These are phyloP conservation scores for bread wheat (Triticum aestivum) DNA, from an alignment of 176 grass and related monocot genomes.

Conservation along the genomic window DNA sequence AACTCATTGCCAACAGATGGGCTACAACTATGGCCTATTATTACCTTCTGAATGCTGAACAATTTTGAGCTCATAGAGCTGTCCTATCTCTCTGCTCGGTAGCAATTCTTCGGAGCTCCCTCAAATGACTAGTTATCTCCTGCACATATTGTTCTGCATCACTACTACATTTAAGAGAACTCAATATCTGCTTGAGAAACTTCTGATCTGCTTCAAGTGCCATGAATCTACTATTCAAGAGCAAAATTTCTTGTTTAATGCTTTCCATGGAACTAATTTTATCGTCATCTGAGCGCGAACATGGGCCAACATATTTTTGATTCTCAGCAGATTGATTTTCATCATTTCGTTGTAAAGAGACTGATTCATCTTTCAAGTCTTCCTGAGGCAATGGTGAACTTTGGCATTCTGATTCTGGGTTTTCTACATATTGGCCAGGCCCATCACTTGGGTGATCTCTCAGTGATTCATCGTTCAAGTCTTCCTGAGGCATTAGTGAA, in stretches of 20 bases:
- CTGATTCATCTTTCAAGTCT: not conserved
- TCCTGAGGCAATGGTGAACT: no score
- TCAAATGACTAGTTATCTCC: slow-evolving; percentile 62
- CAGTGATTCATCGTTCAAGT: not conserved
- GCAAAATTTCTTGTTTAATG: slow-evolving; percentile 47
- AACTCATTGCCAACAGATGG: not conserved
- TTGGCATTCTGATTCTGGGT: no score
- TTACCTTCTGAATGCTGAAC: slow-evolving; percentile 43
- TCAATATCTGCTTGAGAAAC: slow-evolving; percentile 58
- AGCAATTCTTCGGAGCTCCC: slow-evolving; percentile 52
- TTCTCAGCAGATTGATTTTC: slow-evolving; percentile 16
- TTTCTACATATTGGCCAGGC: no score
- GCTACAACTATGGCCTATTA: slow-evolving; percentile 5
- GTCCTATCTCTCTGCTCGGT: slow-evolving; percentile 38
- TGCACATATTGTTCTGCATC: slow-evolving; percentile 47
- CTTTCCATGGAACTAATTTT: slow-evolving; percentile 12
- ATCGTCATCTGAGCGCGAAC: slow-evolving; percentile 14
- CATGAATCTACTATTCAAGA: slow-evolving; percentile 51
- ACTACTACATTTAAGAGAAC: slow-evolving; percentile 51
- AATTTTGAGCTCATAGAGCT: slow-evolving; percentile 19
- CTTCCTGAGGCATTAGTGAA: no score
- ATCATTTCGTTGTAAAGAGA: slow-evolving; percentile 29
- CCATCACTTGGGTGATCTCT: not conserved
- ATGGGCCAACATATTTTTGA: slow-evolving; percentile 11
- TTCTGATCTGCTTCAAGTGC: slow-evolving; percentile 65